Evolutionary conservation across 371 early-diverging fungal genomes (phyloP).

Genomic region (Batrachochytrium dendrobatidis): DNA sequence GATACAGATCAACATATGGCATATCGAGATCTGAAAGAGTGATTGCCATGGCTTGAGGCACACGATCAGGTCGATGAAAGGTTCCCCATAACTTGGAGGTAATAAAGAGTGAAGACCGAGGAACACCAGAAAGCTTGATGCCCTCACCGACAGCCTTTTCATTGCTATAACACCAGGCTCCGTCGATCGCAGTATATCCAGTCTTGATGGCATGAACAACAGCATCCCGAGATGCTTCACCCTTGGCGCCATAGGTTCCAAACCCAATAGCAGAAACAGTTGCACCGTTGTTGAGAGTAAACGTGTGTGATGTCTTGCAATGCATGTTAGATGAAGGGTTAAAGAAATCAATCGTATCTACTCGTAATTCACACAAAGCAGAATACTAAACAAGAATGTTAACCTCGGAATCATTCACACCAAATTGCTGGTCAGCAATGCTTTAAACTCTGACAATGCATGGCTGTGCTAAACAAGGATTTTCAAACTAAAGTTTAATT

Average conservation of each 20-base stretch:
- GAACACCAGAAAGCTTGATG: conserved; percentile 46
- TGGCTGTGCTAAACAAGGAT: no score
- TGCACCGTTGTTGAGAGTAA: conserved; percentile 11
- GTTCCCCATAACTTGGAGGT: conserved; percentile 92
- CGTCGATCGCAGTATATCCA: conserved; percentile 76
- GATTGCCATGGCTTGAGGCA: conserved; percentile 52
- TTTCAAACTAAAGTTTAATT: no score
- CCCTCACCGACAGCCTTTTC: conserved; percentile 79
- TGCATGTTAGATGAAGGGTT: no score
- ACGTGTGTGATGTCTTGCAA: no score
- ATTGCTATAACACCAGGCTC: conserved; percentile 66
- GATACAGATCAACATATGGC: conserved; percentile 84
- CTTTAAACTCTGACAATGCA: no score
- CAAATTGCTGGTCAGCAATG: no score
- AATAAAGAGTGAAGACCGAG: conserved; percentile 70
- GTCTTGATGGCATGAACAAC: conserved; percentile 48
- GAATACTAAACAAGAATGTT: no score
- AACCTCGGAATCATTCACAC: no score
- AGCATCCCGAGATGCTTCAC: conserved; percentile 30
- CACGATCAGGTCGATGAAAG: conserved; percentile 61
- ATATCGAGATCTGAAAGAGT: conserved; percentile 66
- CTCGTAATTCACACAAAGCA: no score
- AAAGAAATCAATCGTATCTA: no score
- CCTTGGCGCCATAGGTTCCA: conserved; percentile 40
- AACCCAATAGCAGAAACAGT: conserved; percentile 11